A percentile compares a stretch with the other conserved stretches of the same genome.
Evolutionary conservation across 2,329 filamentous ascomycete species (phyloP).

Genomic region (Aspergillus neotritici): DNA sequence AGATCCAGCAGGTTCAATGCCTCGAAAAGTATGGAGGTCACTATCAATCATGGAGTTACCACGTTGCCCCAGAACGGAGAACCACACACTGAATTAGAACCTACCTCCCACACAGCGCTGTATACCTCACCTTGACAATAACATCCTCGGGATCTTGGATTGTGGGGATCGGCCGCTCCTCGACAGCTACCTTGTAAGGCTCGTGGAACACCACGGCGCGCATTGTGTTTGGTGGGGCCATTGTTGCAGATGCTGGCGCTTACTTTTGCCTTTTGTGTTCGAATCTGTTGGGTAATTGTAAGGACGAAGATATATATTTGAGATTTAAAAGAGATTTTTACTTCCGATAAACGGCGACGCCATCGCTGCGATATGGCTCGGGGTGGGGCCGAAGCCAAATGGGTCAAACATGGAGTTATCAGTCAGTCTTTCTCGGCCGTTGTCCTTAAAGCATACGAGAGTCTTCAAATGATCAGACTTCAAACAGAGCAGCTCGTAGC

Average conservation of each 20-base stretch:
- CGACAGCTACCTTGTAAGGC: constrained; percentile 65
- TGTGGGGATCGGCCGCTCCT: constrained; percentile 72
- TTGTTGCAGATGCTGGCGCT: constrained; percentile 10
- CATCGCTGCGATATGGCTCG: constrained; percentile 1
- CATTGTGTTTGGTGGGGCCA: constrained; percentile 56
- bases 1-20: constrained; percentile 64
- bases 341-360: constrained; percentile 8
- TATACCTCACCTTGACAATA: constrained; percentile 75
- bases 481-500: no score
- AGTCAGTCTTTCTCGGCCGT: no score
- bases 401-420: no score
- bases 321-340: not conserved
- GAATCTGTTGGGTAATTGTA: not conserved
- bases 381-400: constrained; percentile 3
- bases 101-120: constrained; percentile 83
- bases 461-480: no score
- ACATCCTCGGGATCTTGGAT: constrained; percentile 68
- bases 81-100: constrained; percentile 19
- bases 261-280: not conserved
- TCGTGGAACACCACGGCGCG: constrained; percentile 84
- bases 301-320: not conserved
- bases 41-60: constrained; percentile 38
- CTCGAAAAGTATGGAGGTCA: constrained; percentile 81
- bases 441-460: no score
- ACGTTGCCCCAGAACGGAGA: not conserved